phyloP scores from a whole-genome alignment of 768 basidiomycete species.

The Lactarius pseudohatsudake region DNA sequence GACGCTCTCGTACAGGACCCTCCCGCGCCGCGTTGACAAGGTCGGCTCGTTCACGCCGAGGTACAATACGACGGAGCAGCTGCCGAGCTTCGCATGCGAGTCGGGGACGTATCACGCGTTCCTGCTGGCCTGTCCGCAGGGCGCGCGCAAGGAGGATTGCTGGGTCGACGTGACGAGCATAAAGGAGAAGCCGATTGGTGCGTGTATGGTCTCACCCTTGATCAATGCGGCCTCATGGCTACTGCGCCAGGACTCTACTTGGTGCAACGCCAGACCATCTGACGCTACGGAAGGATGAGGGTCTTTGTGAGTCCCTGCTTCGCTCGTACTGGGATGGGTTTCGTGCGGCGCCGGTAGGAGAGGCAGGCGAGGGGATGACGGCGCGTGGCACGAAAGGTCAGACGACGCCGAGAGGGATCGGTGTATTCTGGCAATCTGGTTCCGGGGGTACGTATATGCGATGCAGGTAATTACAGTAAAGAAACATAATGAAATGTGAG shows the following conservation, averaged over 20 bases:
- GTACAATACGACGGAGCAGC: conserved; percentile 3
- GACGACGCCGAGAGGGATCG: too few relatives aligned
- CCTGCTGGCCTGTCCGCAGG: conserved; percentile 4
- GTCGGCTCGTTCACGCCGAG: conserved; percentile 9
- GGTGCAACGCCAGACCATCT: background rate
- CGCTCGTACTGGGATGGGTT: too few relatives aligned
- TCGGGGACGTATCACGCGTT: conserved; percentile 13
- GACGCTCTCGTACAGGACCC: background rate
- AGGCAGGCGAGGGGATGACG: too few relatives aligned
- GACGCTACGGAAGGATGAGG: background rate
- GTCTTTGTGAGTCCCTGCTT: too few relatives aligned
- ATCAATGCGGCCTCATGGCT: background rate
- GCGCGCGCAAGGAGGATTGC: conserved; percentile 10
- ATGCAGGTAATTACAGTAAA: too few relatives aligned
- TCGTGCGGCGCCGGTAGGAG: too few relatives aligned
- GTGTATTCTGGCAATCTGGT: too few relatives aligned
- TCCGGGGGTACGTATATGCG: too few relatives aligned
- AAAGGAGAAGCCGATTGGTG: conserved; percentile 6
- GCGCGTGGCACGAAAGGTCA: too few relatives aligned
- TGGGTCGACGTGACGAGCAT: conserved; percentile 8
- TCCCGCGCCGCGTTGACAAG: conserved; percentile 5
- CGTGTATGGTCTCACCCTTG: background rate
- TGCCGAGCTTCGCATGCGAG: conserved; percentile 7
- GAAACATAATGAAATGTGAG: too few relatives aligned
- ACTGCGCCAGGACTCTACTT: background rate